Conservation (phyloP, 108 stramenopile species). For the Nitzschia putrida region DNA sequence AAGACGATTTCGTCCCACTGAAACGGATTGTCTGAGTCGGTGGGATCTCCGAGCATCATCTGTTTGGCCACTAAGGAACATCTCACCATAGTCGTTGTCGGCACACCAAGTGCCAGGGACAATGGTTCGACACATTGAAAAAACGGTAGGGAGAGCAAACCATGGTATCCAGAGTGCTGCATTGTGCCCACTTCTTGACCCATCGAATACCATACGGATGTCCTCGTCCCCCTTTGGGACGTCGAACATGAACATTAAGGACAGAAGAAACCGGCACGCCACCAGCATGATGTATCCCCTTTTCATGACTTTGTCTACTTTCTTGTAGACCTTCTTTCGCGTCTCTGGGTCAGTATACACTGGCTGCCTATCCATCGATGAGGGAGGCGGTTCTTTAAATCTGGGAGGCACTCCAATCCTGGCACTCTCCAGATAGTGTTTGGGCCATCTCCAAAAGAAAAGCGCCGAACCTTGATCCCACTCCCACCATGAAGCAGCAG, state of each 20-base stretch:
- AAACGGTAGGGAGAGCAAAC: conserved; percentile 42
- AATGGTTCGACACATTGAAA: conserved; percentile 17
- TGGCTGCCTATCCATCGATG: background rate
- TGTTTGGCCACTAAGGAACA: conserved; percentile 46
- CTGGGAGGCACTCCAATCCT: conserved; percentile 22
- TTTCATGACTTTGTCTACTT: background rate
- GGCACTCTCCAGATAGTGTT: conserved; percentile 6
- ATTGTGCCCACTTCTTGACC: conserved; percentile 40
- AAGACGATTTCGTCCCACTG: conserved; percentile 30
- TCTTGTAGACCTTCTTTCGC: background rate
- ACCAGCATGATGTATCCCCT: conserved; percentile 9
- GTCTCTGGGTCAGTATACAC: background rate
- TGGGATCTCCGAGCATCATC: conserved; percentile 21
- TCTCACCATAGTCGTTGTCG: conserved; percentile 44
- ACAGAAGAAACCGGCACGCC: too few species aligned
- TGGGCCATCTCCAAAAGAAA: conserved; percentile 46
- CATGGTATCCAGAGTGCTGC: conserved; percentile 29
- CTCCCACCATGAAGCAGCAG: conserved; percentile 32
- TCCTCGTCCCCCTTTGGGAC: conserved; percentile 41
- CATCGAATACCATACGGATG: conserved; percentile 54
- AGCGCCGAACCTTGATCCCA: conserved; percentile 37
- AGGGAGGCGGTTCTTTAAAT: background rate
- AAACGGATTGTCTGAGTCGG: conserved; percentile 27
- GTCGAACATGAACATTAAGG: conserved; percentile 24
- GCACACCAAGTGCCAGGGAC: conserved; percentile 18